Evolutionary conservation across 2,329 filamentous ascomycete species (phyloP).

Genomic region (Colletotrichum neosansevieriae): DNA sequence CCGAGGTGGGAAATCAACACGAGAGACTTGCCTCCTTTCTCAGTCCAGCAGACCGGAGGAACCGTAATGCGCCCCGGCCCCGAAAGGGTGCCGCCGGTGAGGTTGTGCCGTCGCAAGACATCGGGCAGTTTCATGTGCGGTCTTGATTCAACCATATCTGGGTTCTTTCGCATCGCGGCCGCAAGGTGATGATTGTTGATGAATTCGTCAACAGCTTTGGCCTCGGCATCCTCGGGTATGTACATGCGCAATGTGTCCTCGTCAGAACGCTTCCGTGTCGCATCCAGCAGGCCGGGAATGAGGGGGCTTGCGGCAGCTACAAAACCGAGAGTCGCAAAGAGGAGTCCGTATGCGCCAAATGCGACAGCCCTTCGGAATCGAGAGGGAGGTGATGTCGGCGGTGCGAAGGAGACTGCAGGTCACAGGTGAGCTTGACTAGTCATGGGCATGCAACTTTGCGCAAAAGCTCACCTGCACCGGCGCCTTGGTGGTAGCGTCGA

Average conservation of each 20-base stretch:
- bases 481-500: conserved; percentile 23
- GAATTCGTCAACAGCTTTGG: conserved; percentile 74
- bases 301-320: conserved; percentile 67
- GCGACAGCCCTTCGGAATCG: conserved; percentile 28
- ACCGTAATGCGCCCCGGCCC: conserved; percentile 83
- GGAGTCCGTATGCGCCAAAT: conserved; percentile 45
- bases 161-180: conserved; percentile 73
- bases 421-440: neutral
- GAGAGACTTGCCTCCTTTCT: conserved; percentile 75
- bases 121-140: conserved; percentile 89
- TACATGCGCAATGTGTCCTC: conserved; percentile 79
- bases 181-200: conserved; percentile 84
- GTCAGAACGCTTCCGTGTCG: conserved; percentile 58
- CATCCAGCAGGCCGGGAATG: conserved; percentile 48
- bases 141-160: conserved; percentile 79
- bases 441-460: neutral
- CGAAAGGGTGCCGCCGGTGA: conserved; percentile 84
- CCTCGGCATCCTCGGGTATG: conserved; percentile 65
- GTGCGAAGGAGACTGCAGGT: neutral
- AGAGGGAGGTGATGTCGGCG: conserved; percentile 1
- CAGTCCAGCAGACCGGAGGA: conserved; percentile 82
- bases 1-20: conserved; percentile 84
- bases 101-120: conserved; percentile 75
- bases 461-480: conserved; percentile 14
- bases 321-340: conserved; percentile 65